Conservation (phyloP, 2,329 filamentous ascomycete genomes). For the Aureobasidium uvarum region DNA sequence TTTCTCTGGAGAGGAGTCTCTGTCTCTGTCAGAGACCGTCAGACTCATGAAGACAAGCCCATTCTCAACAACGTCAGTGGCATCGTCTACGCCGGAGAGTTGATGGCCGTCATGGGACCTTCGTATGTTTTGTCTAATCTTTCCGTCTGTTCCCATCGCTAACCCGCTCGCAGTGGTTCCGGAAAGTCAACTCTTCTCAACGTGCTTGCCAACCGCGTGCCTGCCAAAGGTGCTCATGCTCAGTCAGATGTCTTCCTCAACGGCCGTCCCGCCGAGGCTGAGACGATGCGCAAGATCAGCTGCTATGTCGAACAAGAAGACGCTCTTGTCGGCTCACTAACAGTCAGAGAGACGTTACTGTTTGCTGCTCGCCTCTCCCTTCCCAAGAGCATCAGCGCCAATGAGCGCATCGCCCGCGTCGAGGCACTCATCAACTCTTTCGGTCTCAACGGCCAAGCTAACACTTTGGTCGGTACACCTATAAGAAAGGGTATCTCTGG, state of each 20-base stretch:
- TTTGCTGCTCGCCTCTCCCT: conserved; percentile 71
- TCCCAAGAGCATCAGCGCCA: conserved; percentile 51
- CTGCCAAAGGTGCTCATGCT: conserved; percentile 54
- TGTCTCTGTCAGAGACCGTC: conserved; percentile 70
- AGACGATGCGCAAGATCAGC: conserved; percentile 63
- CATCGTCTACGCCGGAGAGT: conserved; percentile 65
- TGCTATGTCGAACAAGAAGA: conserved; percentile 88
- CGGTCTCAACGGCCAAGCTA: conserved; percentile 66
- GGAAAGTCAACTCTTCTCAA: conserved; percentile 87
- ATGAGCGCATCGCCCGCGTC: conserved; percentile 62
- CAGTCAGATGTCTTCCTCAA: conserved; percentile 62
- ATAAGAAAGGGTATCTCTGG: conserved; percentile 81
- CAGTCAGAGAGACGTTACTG: conserved; percentile 73
- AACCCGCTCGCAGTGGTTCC: conserved; percentile 44
- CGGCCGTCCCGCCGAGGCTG: conserved; percentile 53
- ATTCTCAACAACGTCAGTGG: conserved; percentile 65
- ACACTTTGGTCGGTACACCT: conserved; percentile 75
- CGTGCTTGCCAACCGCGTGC: conserved; percentile 65
- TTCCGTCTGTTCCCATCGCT: conserved; percentile 11
- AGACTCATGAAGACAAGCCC: conserved; percentile 60
- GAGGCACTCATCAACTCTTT: conserved; percentile 67
- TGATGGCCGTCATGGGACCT: conserved; percentile 80
- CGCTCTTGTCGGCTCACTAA: conserved; percentile 75
- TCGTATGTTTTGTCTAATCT: conserved; percentile 42
- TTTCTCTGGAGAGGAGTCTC: conserved; percentile 66